Evolutionary conservation across 768 basidiomycete genomes (phyloP).

Genomic region (Boletus barrowsii): DNA sequence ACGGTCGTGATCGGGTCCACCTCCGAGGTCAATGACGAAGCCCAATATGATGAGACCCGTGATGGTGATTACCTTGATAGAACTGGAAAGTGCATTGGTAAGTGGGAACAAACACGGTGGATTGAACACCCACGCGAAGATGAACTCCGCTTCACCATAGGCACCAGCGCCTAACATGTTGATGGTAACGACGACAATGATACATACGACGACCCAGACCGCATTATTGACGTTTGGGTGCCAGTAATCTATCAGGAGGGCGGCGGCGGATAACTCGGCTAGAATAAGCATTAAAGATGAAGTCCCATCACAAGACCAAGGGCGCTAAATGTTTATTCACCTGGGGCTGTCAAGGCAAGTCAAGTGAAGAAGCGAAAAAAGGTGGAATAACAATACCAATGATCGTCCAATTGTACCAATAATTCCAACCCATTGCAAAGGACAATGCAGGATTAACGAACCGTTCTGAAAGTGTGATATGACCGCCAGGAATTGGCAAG

Average conservation of each 20-base stretch:
- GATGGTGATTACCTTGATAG: slow-evolving; percentile 89
- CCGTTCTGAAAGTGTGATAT: slow-evolving; percentile 77
- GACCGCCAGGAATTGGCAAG: slow-evolving; percentile 76
- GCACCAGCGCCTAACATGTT: slow-evolving; percentile 74
- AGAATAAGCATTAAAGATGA: background rate
- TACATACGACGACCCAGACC: slow-evolving; percentile 75
- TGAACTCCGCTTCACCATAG: slow-evolving; percentile 84
- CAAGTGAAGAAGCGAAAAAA: background rate
- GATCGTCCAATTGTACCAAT: slow-evolving; percentile 41
- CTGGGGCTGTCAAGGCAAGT: slow-evolving; percentile 18
- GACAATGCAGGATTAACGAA: slow-evolving; percentile 78
- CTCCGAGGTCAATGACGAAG: slow-evolving; percentile 80
- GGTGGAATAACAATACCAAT: slow-evolving; percentile 9
- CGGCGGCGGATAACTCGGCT: slow-evolving; percentile 43
- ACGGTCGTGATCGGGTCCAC: slow-evolving; percentile 79
- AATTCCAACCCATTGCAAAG: slow-evolving; percentile 53
- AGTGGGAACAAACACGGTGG: background rate
- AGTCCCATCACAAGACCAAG: background rate
- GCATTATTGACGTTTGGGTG: slow-evolving; percentile 54
- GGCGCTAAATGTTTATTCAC: slow-evolving; percentile 15
- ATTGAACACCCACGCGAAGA: slow-evolving; percentile 58
- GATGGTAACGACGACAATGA: slow-evolving; percentile 73
- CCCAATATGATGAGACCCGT: slow-evolving; percentile 68
- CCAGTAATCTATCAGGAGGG: slow-evolving; percentile 79
- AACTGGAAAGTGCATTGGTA: slow-evolving; percentile 31